Evolutionary conservation across 129 eudicot species (phyloP).

Genomic region (Pseudognaphalium luteoalbum): DNA sequence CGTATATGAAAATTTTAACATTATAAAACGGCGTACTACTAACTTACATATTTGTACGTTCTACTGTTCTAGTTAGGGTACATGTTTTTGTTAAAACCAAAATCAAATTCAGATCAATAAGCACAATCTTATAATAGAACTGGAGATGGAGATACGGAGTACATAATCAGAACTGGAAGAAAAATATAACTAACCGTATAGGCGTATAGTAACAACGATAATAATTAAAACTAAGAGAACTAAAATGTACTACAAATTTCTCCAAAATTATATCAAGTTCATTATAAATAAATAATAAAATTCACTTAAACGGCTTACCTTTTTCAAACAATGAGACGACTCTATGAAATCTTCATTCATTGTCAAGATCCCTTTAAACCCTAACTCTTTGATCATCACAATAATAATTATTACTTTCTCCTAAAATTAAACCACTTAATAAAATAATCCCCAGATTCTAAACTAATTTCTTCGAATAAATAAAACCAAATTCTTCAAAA

Average conservation of each 20-base stretch:
- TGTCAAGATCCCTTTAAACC: constrained; percentile 19
- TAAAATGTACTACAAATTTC: constrained; percentile 4
- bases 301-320: constrained; percentile 20
- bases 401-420: neutral
- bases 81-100: too few relatives aligned
- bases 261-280: neutral
- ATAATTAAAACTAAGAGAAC: neutral
- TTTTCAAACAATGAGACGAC: constrained; percentile 31
- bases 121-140: too few relatives aligned
- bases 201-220: neutral
- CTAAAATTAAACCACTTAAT: neutral
- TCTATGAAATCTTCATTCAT: constrained; percentile 29
- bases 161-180: neutral
- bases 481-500: constrained; percentile 25
- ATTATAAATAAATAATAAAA: neutral
- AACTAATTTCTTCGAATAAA: neutral
- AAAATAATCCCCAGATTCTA: neutral
- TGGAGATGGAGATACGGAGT: too few relatives aligned
- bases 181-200: too few relatives aligned
- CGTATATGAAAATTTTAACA: too few relatives aligned
- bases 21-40: too few relatives aligned
- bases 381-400: constrained; percentile 19
- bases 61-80: too few relatives aligned
- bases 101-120: too few relatives aligned
- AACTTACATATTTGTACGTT: too few relatives aligned